Base-by-base conservation (phyloP, 768 basidiomycete species). In the Nevesoporus exiguus region DNA sequence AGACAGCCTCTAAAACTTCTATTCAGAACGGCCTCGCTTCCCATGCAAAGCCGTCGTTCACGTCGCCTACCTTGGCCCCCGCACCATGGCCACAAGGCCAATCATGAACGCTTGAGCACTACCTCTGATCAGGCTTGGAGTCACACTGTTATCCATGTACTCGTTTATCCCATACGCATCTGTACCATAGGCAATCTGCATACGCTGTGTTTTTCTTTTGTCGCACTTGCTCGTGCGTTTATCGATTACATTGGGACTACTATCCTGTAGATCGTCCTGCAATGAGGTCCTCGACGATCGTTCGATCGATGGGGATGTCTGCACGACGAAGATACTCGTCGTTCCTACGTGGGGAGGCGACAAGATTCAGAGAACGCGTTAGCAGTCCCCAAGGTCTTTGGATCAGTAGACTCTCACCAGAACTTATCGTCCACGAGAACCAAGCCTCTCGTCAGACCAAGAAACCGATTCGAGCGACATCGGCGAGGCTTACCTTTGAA, bases 401-500 rank as follows among this genome's bases (percentile, higher is more conserved):
- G 2, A 14, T 57, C 27, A 24, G 58, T 42, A 30, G 15, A 52
- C 36, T 11, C 36, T 11, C 50, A 81, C 81, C 81, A 83, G 65
- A 83, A 83, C 74, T 81, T 19, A 22, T 21, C 8, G 7, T 37
- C 13, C 51, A n/a, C 19, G 33, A 19, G 15, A 41, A n/a, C 5
- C 29, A 44, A 7, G 27, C 29, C 39, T n/a, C n/a, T 21, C 1
- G 45, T 57, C 34, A 57, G 31, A 7, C 11, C 21, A 8, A 29
- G n/a, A 40, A 17, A 27, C 15, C 4, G 13, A n/a, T 15, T 17
- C 9, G 31, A 39, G 3, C 4, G 41, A 15, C 7, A 9, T n/a
- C 63, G 61, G 62, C 72, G n/a, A 14, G 22, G 29, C 62, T 44
- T 57, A 91, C 90, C 81, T 95, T 97, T 50, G 92, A 95, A 69